These are phyloP conservation scores for Cryptococcus sp. DNA, from an alignment of 1,284 basidiomycete genomes.

Conservation along the genomic window DNA sequence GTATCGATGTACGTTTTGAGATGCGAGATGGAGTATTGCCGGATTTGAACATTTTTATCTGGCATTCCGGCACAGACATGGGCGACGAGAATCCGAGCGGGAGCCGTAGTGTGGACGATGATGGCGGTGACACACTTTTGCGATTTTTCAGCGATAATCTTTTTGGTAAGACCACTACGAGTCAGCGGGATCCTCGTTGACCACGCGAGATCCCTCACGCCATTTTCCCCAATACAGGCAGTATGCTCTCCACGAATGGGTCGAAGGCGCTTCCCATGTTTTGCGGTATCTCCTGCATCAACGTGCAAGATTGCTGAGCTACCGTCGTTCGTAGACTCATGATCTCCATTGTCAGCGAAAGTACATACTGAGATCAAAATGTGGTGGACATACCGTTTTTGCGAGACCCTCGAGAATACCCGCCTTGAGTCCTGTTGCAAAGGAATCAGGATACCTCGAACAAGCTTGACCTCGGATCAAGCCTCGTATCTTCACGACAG, in stretches of 20 bases:
- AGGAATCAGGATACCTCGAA: slow-evolving; percentile 64
- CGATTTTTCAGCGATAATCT: slow-evolving; percentile 79
- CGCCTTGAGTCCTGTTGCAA: slow-evolving; percentile 66
- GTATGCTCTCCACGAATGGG: slow-evolving; percentile 66
- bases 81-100: slow-evolving; percentile 64
- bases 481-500: slow-evolving; percentile 74
- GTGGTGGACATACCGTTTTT: too few species aligned
- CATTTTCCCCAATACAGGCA: slow-evolving; percentile 76
- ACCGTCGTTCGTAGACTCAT: slow-evolving; percentile 88
- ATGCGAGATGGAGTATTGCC: slow-evolving; percentile 63
- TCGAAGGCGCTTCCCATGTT: slow-evolving; percentile 68
- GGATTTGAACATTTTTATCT: slow-evolving; percentile 77
- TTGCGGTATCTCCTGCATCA: slow-evolving; percentile 71
- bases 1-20: slow-evolving; percentile 66
- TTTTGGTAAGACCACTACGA: slow-evolving; percentile 81
- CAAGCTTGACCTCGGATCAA: slow-evolving; percentile 85
- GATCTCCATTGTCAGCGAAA: slow-evolving; percentile 53
- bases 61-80: slow-evolving; percentile 67
- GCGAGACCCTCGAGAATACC: slow-evolving; percentile 74
- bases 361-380: too few species aligned
- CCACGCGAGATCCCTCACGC: slow-evolving; percentile 37
- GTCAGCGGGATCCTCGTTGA: not conserved
- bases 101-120: slow-evolving; percentile 64
- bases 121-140: slow-evolving; percentile 67
- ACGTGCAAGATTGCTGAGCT: slow-evolving; percentile 66